These are phyloP conservation scores for Hymenoscyphus albidus DNA, from an alignment of 2,329 filamentous ascomycete genomes.

Conservation along the genomic window DNA sequence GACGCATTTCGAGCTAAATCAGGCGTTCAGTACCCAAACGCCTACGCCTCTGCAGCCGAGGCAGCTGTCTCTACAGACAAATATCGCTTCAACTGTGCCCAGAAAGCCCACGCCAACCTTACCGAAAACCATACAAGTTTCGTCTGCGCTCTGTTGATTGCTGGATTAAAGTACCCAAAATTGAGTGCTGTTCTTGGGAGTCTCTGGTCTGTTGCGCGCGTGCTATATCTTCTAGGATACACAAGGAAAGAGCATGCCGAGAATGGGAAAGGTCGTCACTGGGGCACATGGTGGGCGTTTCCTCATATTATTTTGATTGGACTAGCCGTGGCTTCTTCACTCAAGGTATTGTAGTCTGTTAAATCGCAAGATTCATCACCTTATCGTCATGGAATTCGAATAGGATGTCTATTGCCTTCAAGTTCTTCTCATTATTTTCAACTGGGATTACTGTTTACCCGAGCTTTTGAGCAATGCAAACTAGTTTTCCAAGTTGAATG, in stretches of 20 bases:
- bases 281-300: background rate
- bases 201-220: slow-evolving; percentile 49
- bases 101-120: slow-evolving; percentile 61
- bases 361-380: background rate
- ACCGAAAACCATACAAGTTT: slow-evolving; percentile 56
- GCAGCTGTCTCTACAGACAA: background rate
- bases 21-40: background rate
- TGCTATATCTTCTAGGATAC: slow-evolving; percentile 53
- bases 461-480: background rate
- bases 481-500: background rate
- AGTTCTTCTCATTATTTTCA: no score
- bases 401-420: no score
- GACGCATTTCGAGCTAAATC: background rate
- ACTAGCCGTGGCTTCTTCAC: background rate
- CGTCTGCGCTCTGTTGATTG: slow-evolving; percentile 50
- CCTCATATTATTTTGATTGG: background rate
- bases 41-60: slow-evolving; percentile 1
- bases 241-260: slow-evolving; percentile 13
- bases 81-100: slow-evolving; percentile 61
- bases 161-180: slow-evolving; percentile 53
- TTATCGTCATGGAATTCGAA: background rate
- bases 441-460: background rate
- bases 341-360: background rate
- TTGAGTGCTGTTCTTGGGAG: slow-evolving; percentile 47
- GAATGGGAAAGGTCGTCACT: slow-evolving; percentile 23